Evolutionary conservation across 192 early-diverging fungal species (phyloP), one percentile per base, ranked within the genome.

Genomic region (Gonapodya prolifera): DNA sequence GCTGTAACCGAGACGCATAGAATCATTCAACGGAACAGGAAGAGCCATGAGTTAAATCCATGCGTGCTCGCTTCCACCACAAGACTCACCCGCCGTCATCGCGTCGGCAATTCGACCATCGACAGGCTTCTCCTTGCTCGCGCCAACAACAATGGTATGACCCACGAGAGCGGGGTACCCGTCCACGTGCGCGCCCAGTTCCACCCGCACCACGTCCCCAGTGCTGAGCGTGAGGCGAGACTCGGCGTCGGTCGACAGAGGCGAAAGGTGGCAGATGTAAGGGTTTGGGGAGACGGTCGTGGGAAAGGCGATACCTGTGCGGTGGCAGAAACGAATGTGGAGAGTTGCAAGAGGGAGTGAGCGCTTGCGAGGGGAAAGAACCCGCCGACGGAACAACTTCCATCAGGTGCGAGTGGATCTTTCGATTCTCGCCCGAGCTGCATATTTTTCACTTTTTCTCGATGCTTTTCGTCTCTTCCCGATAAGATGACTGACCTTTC

Each of bases 181-280:
- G 81, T 98, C 96, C 70, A 98, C 88, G 78, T 97, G 95, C 61
- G 91, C 91, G 82, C 94, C 96, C 76, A 97, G 83, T 78, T 97
- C 94, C 81, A 98, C 89, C 83, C 95, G 94, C 81, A 94, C 94
- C 75, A 96, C 83, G 84, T 96, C 94, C 71, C 94, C 94, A 77
- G 82, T 88, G 82, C 90, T 91, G 79, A 98, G 84, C 18, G 86
- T 80, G 28, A 75, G 36, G 36, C 85, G 80, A 70, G 88, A 88
- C 77, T 91, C 91, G 69, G 89, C 83, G 78, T 92, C 91, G 74
- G 82, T 83, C n/a, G 87, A 79, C 69, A 96, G 81, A n/a, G 96
- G 94, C 35, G 93, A 90, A 84, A 91, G 93, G 84, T 96, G 93
- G 81, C 90, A 88, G 76, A 95, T 90, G 35, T 89, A 81, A 79